A percentile compares a stretch with the other conserved stretches of the same genome.
These are phyloP conservation scores for Magnaporthales sp. DNA, from an alignment of 2,329 filamentous ascomycete genomes.

Conservation along the genomic window DNA sequence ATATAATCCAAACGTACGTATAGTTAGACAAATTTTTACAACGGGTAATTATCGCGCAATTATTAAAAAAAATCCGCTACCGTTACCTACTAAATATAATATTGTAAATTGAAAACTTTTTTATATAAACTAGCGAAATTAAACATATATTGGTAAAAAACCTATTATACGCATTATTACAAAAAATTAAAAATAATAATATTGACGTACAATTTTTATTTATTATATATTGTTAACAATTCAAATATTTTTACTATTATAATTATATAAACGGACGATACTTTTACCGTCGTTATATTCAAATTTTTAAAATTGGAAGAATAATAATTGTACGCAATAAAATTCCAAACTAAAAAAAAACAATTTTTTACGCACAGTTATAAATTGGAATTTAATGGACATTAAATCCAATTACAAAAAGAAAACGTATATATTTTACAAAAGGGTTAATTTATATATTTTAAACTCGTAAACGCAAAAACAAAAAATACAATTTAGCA, in stretches of 20 bases:
- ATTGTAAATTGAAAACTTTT: too few species aligned
- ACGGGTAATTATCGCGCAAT: too few species aligned
- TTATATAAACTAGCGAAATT: background rate
- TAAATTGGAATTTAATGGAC: background rate
- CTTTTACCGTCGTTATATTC: background rate
- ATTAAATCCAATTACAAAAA: background rate
- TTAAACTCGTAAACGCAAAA: background rate
- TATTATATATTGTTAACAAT: background rate
- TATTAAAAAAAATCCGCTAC: too few species aligned
- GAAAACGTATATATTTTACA: background rate
- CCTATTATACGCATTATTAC: background rate
- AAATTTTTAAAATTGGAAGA: background rate
- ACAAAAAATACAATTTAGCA: background rate
- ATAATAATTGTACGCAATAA: background rate
- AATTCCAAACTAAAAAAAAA: background rate
- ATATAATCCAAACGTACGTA: too few species aligned
- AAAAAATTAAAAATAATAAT: background rate
- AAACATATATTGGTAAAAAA: background rate
- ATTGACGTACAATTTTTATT: background rate
- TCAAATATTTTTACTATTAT: background rate
- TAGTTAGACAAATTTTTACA: too few species aligned
- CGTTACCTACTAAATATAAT: too few species aligned
- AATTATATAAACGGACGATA: background rate
- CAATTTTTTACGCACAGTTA: background rate
- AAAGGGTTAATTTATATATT: background rate